phyloP scores from a whole-genome alignment of 1,284 basidiomycete species.

The Paramarasmius palmivorus region DNA sequence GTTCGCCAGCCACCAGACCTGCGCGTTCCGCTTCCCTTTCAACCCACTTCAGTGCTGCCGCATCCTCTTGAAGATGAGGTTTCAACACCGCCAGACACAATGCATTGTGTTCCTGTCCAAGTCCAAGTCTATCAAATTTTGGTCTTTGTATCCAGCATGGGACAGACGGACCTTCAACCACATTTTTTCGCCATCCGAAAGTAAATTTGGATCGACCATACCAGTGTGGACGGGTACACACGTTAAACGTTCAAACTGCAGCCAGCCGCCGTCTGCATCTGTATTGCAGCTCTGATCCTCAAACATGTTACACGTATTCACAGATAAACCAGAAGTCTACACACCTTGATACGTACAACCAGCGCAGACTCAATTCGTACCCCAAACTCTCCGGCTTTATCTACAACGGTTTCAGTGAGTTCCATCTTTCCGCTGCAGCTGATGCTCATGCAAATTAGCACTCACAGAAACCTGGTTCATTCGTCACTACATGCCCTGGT shows the following conservation, averaged over 20 bases:
- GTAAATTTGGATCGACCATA: conserved; percentile 83
- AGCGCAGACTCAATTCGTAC: conserved; percentile 89
- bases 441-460: conserved; percentile 20
- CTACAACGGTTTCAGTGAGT: too few species aligned
- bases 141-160: conserved; percentile 4
- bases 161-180: conserved; percentile 77
- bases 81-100: conserved; percentile 70
- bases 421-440: neutral
- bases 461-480: conserved; percentile 85
- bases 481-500: conserved; percentile 85
- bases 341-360: conserved; percentile 67
- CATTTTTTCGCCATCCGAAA: conserved; percentile 81
- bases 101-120: conserved; percentile 77
- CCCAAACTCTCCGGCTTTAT: conserved; percentile 83
- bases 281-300: conserved; percentile 39
- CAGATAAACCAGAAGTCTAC: conserved; percentile 21
- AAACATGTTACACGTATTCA: neutral
- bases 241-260: conserved; percentile 87
- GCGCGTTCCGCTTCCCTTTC: conserved; percentile 71
- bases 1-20: conserved; percentile 64
- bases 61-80: conserved; percentile 76
- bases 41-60: conserved; percentile 82
- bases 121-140: conserved; percentile 4
- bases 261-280: conserved; percentile 76
- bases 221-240: conserved; percentile 92